phyloP scores from a whole-genome alignment of 1,284 basidiomycete genomes.

The Leccinum laetum region DNA sequence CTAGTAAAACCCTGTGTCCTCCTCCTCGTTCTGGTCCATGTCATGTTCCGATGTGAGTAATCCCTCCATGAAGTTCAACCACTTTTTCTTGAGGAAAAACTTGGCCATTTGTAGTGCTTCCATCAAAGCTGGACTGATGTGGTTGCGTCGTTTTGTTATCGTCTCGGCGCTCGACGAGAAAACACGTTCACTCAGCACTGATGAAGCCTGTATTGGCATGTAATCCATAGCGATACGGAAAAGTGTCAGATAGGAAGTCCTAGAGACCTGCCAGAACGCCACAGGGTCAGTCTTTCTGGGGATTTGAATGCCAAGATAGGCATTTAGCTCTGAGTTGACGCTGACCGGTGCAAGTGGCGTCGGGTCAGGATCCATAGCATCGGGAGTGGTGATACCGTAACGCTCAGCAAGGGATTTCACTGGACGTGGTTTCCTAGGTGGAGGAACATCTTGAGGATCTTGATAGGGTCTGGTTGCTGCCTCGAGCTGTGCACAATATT shows the following conservation, averaged over 20 bases:
- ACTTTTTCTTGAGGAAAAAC: neutral
- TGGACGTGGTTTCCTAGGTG: neutral
- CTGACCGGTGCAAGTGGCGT: neutral
- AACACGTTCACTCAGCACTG: neutral
- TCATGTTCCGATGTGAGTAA: neutral
- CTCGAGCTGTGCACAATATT: neutral
- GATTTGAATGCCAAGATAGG: neutral
- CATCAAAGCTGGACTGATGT: neutral
- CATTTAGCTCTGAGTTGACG: neutral
- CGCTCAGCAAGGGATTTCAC: neutral
- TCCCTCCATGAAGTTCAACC: neutral
- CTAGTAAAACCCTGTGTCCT: neutral
- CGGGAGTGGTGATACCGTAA: neutral
- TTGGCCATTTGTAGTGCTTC: neutral
- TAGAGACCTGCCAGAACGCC: neutral
- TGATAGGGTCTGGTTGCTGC: neutral
- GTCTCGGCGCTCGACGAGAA: neutral
- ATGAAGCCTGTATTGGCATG: neutral
- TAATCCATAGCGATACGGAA: neutral
- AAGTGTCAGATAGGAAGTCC: neutral
- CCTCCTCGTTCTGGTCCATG: neutral
- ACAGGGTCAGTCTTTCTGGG: neutral
- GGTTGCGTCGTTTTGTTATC: neutral
- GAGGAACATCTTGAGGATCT: neutral
- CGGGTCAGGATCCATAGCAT: neutral